phyloP scores from a whole-genome alignment of 2,329 filamentous ascomycete species.

The Colletotrichum caudatum region DNA sequence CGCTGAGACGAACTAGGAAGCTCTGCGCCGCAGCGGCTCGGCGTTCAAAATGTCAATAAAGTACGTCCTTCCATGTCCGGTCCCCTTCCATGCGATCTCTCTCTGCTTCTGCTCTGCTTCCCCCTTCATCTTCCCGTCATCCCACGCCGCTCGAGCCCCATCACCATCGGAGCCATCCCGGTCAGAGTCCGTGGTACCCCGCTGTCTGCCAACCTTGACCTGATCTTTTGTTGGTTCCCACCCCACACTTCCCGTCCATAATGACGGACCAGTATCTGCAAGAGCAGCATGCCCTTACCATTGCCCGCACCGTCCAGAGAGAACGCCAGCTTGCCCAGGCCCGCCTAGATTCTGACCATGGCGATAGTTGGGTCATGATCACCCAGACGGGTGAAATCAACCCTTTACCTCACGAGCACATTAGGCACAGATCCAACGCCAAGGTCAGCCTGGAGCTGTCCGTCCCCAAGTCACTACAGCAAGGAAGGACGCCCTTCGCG shows the following conservation, averaged over 20 bases:
- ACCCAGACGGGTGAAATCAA: constrained; percentile 80
- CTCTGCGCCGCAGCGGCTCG: constrained; percentile 40
- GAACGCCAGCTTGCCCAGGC: constrained; percentile 45
- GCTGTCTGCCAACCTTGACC: constrained; percentile 31
- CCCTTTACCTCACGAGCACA: constrained; percentile 84
- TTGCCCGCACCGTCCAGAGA: constrained; percentile 54
- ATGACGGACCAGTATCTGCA: constrained; percentile 59
- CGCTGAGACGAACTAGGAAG: constrained; percentile 43
- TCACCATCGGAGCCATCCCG: constrained; percentile 39
- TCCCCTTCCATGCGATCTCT: constrained; percentile 28
- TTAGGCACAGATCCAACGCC: constrained; percentile 82
- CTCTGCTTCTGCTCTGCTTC: constrained; percentile 7
- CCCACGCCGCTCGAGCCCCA: constrained; percentile 32
- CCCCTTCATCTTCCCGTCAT: constrained; percentile 22
- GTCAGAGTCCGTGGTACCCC: constrained; percentile 39
- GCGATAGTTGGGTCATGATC: constrained; percentile 89
- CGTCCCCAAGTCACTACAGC: constrained; percentile 72
- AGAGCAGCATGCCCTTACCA: constrained; percentile 58
- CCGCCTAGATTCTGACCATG: constrained; percentile 64
- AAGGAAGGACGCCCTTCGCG: constrained; percentile 72
- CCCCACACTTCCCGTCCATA: constrained; percentile 42
- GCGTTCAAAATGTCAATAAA: constrained; percentile 63
- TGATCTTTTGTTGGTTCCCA: constrained; percentile 33
- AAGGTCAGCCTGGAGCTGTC: constrained; percentile 83
- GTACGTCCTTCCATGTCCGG: constrained; percentile 54